A percentile compares a stretch with the other conserved stretches of the same genome.
These are phyloP conservation scores for Globisporangium spinosum DNA, from an alignment of 352 stramenopile species.

Conservation along the genomic window DNA sequence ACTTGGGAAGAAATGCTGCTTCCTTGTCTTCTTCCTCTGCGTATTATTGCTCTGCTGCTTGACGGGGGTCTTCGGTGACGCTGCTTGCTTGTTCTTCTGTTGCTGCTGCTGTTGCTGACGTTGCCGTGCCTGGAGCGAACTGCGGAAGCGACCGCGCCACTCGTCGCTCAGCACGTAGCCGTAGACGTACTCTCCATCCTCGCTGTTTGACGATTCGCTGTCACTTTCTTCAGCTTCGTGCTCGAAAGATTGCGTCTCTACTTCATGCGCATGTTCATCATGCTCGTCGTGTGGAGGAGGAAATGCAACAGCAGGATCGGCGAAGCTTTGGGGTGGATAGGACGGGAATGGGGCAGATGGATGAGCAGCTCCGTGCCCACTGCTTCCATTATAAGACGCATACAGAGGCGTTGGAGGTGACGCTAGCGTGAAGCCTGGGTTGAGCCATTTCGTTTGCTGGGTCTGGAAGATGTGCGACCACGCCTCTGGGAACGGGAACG, in stretches of 20 bases:
- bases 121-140: conserved; percentile 9
- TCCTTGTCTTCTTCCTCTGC: background rate
- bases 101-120: conserved; percentile 17
- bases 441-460: conserved; percentile 49
- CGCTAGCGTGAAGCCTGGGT: conserved; percentile 18
- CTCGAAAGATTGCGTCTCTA: background rate
- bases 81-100: background rate
- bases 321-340: conserved; percentile 1
- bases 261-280: background rate
- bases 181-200: conserved; percentile 61
- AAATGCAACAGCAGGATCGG: background rate
- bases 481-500: conserved; percentile 72
- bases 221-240: background rate
- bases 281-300: background rate
- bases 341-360: background rate
- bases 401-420: background rate
- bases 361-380: background rate
- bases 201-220: conserved; percentile 8
- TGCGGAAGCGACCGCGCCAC: conserved; percentile 55
- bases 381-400: background rate
- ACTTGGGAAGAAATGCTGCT: conserved; percentile 1
- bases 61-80: background rate
- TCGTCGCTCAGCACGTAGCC: conserved; percentile 69
- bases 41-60: background rate
- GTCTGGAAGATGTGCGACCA: conserved; percentile 51